phyloP scores from a whole-genome alignment of 306 rosid species.

The Pachyrhizus erosus region DNA sequence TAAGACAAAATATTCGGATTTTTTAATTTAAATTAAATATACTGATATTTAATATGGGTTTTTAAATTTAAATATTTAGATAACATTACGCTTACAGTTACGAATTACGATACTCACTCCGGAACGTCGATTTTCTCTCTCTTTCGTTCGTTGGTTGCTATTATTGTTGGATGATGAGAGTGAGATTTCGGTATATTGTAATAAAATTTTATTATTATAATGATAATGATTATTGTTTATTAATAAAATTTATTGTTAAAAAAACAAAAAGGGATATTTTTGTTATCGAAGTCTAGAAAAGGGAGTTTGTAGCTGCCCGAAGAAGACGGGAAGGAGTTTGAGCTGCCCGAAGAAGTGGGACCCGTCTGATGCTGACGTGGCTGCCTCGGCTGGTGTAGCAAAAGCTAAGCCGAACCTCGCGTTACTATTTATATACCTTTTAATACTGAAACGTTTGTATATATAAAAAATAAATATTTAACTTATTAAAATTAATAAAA shows the following conservation, averaged over 20 bases:
- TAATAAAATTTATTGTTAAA: neutral
- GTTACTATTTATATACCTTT: too few species aligned
- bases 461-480: too few species aligned
- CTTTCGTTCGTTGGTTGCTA: conserved; percentile 1
- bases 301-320: conserved; percentile 51
- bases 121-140: conserved; percentile 53
- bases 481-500: too few species aligned
- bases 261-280: conserved; percentile 13
- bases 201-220: neutral
- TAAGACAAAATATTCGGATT: conserved; percentile 14
- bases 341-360: conserved; percentile 47
- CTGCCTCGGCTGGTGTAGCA: conserved; percentile 39
- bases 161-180: neutral
- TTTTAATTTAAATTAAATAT: too few species aligned
- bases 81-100: neutral
- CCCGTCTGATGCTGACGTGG: conserved; percentile 59
- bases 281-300: conserved; percentile 33
- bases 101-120: neutral
- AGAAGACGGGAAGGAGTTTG: conserved; percentile 46
- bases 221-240: neutral
- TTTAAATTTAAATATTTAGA: neutral
- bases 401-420: conserved; percentile 22
- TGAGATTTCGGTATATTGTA: neutral
- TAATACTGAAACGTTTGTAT: too few species aligned
- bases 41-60: neutral